phyloP scores from a whole-genome alignment of 208 protist species.

The Herpetomonas tarakana region DNA sequence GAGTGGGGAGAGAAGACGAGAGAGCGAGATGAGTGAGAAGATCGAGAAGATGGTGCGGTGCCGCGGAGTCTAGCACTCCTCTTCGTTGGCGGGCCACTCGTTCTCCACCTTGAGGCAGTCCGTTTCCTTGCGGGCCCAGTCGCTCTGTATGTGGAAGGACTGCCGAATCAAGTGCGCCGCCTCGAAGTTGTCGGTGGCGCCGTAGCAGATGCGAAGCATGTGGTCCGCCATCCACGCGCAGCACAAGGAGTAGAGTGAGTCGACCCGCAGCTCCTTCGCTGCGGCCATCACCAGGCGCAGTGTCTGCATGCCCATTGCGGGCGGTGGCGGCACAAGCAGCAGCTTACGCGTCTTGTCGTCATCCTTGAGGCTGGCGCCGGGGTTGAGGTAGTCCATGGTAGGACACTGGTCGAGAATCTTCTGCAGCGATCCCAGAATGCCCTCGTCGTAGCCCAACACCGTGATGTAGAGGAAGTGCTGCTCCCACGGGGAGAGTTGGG shows the following conservation, averaged over 20 bases:
- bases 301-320: constrained; percentile 27
- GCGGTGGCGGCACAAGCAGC: constrained; percentile 22
- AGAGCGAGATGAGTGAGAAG: neutral
- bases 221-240: constrained; percentile 63
- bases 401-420: constrained; percentile 32
- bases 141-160: constrained; percentile 54
- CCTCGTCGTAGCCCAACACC: constrained; percentile 40
- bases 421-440: constrained; percentile 14
- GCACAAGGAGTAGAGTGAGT: constrained; percentile 52
- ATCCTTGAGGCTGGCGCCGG: constrained; percentile 28
- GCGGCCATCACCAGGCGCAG: constrained; percentile 38
- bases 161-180: constrained; percentile 67
- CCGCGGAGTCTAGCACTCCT: constrained; percentile 16
- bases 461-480: constrained; percentile 55
- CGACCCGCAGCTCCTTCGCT: constrained; percentile 50
- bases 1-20: constrained; percentile 4
- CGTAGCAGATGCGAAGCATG: constrained; percentile 62
- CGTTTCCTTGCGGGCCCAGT: constrained; percentile 63
- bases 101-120: constrained; percentile 82
- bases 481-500: constrained; percentile 58
- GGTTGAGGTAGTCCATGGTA: constrained; percentile 45
- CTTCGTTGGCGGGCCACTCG: constrained; percentile 82
- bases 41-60: constrained; percentile 1
- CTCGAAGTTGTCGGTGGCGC: constrained; percentile 57
- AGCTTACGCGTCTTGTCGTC: constrained; percentile 18